Conservation (phyloP, 345 rosid species). For the Excoecaria agallocha region DNA sequence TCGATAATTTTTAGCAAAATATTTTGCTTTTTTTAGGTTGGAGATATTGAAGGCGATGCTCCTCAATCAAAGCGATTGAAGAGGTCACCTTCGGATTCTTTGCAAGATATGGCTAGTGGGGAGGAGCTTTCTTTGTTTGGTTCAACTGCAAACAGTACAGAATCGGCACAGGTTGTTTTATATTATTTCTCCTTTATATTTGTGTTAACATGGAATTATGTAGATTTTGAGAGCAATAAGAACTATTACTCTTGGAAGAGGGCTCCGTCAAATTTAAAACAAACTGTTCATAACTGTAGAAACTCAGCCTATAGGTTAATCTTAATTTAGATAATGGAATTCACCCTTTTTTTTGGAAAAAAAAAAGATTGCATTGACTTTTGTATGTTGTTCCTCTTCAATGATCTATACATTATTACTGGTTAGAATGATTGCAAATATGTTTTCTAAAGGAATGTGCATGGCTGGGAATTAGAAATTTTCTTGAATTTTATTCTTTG, state of each 20-base stretch:
- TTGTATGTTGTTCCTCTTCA: neutral
- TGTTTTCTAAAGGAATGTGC: neutral
- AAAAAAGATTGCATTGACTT: neutral
- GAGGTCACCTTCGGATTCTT: slow-evolving; percentile 71
- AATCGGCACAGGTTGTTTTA: slow-evolving; percentile 76
- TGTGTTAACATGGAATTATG: neutral
- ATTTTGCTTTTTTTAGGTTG: slow-evolving; percentile 57
- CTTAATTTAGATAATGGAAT: slow-evolving; percentile 1
- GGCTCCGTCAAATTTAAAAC: neutral
- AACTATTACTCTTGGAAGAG: neutral
- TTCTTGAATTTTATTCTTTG: neutral
- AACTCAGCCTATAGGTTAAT: neutral
- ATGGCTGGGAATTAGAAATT: neutral
- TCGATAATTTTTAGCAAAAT: neutral
- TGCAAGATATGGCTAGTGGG: slow-evolving; percentile 80
- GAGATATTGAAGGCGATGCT: slow-evolving; percentile 84
- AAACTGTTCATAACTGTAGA: neutral
- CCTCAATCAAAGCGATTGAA: slow-evolving; percentile 77
- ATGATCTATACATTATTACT: neutral
- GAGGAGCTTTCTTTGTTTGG: slow-evolving; percentile 93
- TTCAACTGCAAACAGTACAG: slow-evolving; percentile 67
- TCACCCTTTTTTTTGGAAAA: neutral
- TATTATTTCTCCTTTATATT: slow-evolving; percentile 6
- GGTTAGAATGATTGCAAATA: neutral
- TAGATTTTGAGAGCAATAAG: neutral